Evolutionary conservation across 2,329 filamentous ascomycete genomes (phyloP), one percentile per base, ranked within the genome.

Genomic region (Fragosphaeria purpurea): DNA sequence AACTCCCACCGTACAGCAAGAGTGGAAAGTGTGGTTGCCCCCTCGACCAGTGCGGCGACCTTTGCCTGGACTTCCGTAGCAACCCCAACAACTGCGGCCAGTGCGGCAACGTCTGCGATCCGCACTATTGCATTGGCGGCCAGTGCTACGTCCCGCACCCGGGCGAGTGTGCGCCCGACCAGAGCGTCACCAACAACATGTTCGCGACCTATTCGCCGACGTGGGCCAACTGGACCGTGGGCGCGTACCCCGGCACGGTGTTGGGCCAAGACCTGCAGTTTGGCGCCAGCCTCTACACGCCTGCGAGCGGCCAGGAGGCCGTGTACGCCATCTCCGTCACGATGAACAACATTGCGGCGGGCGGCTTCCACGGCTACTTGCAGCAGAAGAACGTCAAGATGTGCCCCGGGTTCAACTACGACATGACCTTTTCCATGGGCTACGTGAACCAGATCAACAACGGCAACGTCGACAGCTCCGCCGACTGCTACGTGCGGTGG

Each of bases 121-220:
- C 48, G 2, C 48, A 45, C 31, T 50, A 50, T 30, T 50, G 48
- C 42, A 50, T 50, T 41, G 40, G 48, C 33, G 48, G 48, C 38
- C 31, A 34, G 30, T 50, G 48, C 48, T 46, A 50, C 38, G 39
- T 41, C 31, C 48, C 48, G 31, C 7, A 13, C 32, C 48, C 48
- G 32, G 48, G 48, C 32, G 37, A 34, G 7, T 50, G 48, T 22
- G 48, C 48, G 6, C 48, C 48, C 31, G 48, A 50, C 43, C 48
- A 50, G 38, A 50, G 48, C 43, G 43, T 50, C 31, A 50, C 48
- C n/a, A 49, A 49, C 46, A 42, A 46, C 46, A 52, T 52, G 42
- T 45, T 52, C 10, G 39, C n/a, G 12, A 48, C 43, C 8, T 52
- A 52, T 46, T 52, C 50, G 39, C 48, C 48, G 11, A 50, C 48